These are phyloP conservation scores for Rhamnella rubrinervis DNA, from an alignment of 331 rosid genomes.

Conservation along the genomic window DNA sequence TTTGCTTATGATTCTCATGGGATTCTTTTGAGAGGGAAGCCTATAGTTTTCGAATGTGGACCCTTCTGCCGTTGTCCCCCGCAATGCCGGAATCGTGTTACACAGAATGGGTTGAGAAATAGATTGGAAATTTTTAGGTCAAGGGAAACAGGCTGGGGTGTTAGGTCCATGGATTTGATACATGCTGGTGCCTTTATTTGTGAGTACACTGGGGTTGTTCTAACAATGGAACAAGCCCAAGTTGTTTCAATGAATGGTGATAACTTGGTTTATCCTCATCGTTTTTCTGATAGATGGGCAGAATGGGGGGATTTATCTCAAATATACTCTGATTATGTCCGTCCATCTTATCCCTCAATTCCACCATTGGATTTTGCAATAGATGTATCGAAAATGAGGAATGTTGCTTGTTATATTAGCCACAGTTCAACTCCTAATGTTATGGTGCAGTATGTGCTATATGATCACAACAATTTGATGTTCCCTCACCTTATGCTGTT, in stretches of 20 bases:
- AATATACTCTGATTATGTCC: slow-evolving; percentile 50
- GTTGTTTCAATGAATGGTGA: slow-evolving; percentile 88
- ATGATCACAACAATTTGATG: slow-evolving; percentile 90
- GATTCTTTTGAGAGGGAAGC: slow-evolving; percentile 76
- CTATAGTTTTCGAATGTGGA: slow-evolving; percentile 85
- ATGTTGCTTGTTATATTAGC: slow-evolving; percentile 91
- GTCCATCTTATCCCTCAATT: slow-evolving; percentile 71
- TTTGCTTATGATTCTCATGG: slow-evolving; percentile 65
- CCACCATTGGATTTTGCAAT: slow-evolving; percentile 92
- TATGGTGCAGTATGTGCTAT: slow-evolving; percentile 79
- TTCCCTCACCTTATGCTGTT: slow-evolving; percentile 96
- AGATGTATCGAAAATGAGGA: slow-evolving; percentile 93
- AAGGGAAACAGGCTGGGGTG: slow-evolving; percentile 92
- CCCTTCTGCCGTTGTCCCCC: slow-evolving; percentile 81
- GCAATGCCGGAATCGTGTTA: slow-evolving; percentile 68
- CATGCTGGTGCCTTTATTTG: slow-evolving; percentile 94
- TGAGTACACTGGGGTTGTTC: slow-evolving; percentile 83
- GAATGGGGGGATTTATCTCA: slow-evolving; percentile 94
- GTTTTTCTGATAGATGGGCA: slow-evolving; percentile 82
- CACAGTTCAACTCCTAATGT: slow-evolving; percentile 83
- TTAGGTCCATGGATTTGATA: slow-evolving; percentile 84
- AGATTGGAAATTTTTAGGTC: slow-evolving; percentile 89
- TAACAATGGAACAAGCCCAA: slow-evolving; percentile 75
- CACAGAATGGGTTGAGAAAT: slow-evolving; percentile 66
- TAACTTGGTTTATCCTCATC: slow-evolving; percentile 60